These are phyloP conservation scores for Aspergillus mulundensis DNA, from an alignment of 495 filamentous ascomycete genomes.

Conservation along the genomic window DNA sequence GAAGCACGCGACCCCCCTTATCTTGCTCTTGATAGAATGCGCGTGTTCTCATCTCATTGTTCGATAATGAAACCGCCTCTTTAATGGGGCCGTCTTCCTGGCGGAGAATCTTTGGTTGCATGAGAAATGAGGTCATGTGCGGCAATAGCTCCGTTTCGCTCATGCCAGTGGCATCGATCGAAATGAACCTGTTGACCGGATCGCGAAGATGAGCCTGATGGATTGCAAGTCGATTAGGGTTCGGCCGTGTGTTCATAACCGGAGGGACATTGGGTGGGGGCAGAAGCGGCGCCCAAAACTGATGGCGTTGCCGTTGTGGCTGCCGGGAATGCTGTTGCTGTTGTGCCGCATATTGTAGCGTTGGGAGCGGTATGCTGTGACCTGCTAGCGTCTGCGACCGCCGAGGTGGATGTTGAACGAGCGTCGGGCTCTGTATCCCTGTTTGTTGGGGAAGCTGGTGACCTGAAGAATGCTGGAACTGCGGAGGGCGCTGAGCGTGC, in stretches of 20 bases:
- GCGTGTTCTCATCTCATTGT: slow-evolving; percentile 15
- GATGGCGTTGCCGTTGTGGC: background rate
- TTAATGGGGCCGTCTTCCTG: slow-evolving; percentile 18
- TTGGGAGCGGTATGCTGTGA: background rate
- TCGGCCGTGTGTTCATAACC: slow-evolving; percentile 34
- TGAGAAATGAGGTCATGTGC: slow-evolving; percentile 39
- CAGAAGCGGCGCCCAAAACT: slow-evolving; percentile 18
- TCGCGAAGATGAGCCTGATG: slow-evolving; percentile 57
- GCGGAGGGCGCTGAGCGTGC: background rate
- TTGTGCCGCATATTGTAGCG: background rate
- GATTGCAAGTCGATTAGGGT: slow-evolving; percentile 45
- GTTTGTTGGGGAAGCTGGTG: too few relatives aligned
- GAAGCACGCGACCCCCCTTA: slow-evolving; percentile 12
- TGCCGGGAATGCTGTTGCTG: background rate
- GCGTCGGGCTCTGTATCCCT: background rate
- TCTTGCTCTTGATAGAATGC: slow-evolving; percentile 12
- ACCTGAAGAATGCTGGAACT: background rate
- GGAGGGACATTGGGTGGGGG: slow-evolving; percentile 29
- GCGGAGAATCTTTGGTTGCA: slow-evolving; percentile 35
- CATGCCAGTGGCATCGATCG: slow-evolving; percentile 11
- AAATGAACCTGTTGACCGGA: slow-evolving; percentile 41
- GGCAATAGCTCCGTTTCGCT: slow-evolving; percentile 36
- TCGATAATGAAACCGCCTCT: slow-evolving; percentile 28
- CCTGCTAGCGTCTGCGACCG: background rate
- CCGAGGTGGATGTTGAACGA: background rate